Evolutionary conservation across 768 basidiomycete genomes (phyloP).

Genomic region (Hydnomerulius pinastri): DNA sequence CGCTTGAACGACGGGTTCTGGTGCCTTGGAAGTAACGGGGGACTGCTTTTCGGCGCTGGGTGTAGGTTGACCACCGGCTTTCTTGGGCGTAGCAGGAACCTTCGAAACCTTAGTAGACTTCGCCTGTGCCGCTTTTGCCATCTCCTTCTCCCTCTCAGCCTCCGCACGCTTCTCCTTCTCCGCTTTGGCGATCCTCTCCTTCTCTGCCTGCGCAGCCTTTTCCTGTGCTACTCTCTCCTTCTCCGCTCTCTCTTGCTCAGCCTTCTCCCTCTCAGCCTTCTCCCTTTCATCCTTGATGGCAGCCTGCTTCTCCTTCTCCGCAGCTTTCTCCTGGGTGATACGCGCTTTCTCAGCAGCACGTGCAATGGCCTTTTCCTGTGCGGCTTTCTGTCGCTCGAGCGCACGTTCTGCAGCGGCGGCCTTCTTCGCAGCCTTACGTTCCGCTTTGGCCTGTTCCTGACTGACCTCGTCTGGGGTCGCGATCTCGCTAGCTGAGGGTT

Average conservation of each 20-base stretch:
- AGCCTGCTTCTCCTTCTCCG: constrained; percentile 51
- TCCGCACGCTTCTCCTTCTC: constrained; percentile 34
- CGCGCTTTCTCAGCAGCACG: constrained; percentile 55
- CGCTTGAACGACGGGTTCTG: constrained; percentile 54
- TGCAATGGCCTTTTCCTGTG: constrained; percentile 58
- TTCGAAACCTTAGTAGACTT: constrained; percentile 28
- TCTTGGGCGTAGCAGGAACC: constrained; percentile 18
- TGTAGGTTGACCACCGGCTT: background rate
- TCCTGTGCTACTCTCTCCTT: constrained; percentile 34
- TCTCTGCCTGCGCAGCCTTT: constrained; percentile 38
- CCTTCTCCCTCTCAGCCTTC: constrained; percentile 36
- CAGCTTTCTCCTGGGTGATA: constrained; percentile 52
- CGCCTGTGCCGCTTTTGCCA: constrained; percentile 26
- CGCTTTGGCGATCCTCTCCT: constrained; percentile 34
- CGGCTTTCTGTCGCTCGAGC: constrained; percentile 56
- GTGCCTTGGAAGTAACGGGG: constrained; percentile 15
- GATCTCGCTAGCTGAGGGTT: constrained; percentile 10
- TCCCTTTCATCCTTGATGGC: constrained; percentile 42
- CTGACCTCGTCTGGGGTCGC: constrained; percentile 35
- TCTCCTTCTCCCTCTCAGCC: constrained; percentile 31
- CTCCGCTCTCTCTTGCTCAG: constrained; percentile 42
- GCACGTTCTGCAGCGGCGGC: constrained; percentile 63
- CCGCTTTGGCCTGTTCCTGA: constrained; percentile 56
- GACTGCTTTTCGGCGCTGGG: constrained; percentile 20
- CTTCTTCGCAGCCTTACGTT: constrained; percentile 66